Evolutionary conservation across 2,329 filamentous ascomycete genomes (phyloP), one percentile per base, ranked within the genome.

Genomic region (Colletotrichum musicola): DNA sequence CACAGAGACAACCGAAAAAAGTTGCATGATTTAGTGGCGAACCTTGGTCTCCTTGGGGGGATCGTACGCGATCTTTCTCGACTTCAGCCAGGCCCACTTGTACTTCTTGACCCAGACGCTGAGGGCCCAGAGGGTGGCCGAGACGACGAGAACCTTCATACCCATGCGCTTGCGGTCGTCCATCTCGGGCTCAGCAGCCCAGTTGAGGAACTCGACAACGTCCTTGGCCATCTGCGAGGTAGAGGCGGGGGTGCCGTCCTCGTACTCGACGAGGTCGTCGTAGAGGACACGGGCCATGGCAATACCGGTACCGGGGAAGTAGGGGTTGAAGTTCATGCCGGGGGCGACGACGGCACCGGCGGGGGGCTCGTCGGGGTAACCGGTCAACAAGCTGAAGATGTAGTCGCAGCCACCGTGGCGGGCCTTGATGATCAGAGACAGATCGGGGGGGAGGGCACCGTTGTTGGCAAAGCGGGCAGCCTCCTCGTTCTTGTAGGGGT

Each of bases 221-320:
- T 99, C 96, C 91, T 99, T 99, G 82, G 96, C 96, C 96, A 99
- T 99, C 86, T 99, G 96, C 72, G 95, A 98, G 74, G 94, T 94
- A 71, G 95, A 93, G 57, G 96, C 96, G 60, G 94, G 93, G 49
- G 96, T 99, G 72, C 89, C 94, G 75, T 99, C 96, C 81, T 99
- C 96, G 85, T 98, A 99, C 82, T 99, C 96, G 72, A 99, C 96
- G 67, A 99, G 86, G 72, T 94, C 96, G 75, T 99, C 96, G 85
- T 97, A 99, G 70, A 99, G 90, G 71, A 98, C 96, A 90, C 96
- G 95, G 76, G 92, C 95, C 96, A 99, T 99, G 77, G 93, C 96
- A 81, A 99, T 99, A 80, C 95, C 95, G 75, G 96, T 98, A 80
- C 96, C 96, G 67, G 96, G 96, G 91, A 99, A 99, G 89, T 98